Percentiles rank a stretch among this genome's conserved stretches.
These are phyloP conservation scores for Claviceps arundinis DNA, from an alignment of 2,329 filamentous ascomycete genomes.

Conservation along the genomic window DNA sequence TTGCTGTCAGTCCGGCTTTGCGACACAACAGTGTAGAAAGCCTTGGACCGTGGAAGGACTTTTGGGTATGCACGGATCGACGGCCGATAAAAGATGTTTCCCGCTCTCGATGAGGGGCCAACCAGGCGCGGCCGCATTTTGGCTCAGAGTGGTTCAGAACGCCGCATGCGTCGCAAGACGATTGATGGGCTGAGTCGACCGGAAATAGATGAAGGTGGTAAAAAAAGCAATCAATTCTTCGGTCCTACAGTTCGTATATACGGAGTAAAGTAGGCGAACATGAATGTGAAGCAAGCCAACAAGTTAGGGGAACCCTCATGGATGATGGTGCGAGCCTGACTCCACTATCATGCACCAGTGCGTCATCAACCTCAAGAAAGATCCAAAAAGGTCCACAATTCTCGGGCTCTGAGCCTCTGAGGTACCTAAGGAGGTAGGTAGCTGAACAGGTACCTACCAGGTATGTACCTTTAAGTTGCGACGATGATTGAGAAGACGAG, in stretches of 20 bases:
- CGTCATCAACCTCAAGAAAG: too few relatives aligned
- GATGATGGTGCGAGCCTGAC: neutral
- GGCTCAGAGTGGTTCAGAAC: neutral
- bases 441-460: neutral
- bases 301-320: too few relatives aligned
- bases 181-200: neutral
- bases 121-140: conserved; percentile 1
- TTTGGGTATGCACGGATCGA: neutral
- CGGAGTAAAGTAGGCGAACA: neutral
- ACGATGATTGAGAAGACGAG: too few relatives aligned
- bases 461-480: neutral
- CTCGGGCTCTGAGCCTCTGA: neutral
- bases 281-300: too few relatives aligned
- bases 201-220: neutral
- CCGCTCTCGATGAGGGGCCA: neutral
- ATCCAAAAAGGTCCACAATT: too few relatives aligned
- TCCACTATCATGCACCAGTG: neutral
- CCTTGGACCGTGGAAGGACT: neutral
- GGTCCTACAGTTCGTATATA: neutral
- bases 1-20: neutral
- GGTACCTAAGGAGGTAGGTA: too few relatives aligned
- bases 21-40: neutral
- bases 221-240: neutral
- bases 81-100: neutral
- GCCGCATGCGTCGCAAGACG: neutral